These are phyloP conservation scores for Hanseniaspora gamundiae DNA, from an alignment of 1,139 yeast genomes.

Conservation along the genomic window DNA sequence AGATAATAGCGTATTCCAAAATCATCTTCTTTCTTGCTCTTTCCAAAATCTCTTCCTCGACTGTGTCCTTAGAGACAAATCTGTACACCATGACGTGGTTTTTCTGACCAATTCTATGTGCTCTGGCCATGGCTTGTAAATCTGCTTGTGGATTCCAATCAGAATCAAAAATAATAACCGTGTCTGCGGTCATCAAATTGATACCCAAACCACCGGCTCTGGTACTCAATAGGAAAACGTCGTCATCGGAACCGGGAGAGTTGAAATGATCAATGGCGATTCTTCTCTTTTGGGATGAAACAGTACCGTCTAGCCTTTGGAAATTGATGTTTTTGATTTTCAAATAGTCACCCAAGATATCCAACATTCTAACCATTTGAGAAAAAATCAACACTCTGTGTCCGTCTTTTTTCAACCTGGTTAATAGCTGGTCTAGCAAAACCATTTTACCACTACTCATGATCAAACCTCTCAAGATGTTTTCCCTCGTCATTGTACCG, in stretches of 20 bases:
- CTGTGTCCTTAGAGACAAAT: slow-evolving; percentile 92
- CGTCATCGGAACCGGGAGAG: slow-evolving; percentile 86
- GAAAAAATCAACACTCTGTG: slow-evolving; percentile 91
- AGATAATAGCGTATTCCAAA: slow-evolving; percentile 91
- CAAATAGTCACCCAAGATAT: slow-evolving; percentile 86
- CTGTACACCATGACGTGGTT: slow-evolving; percentile 95
- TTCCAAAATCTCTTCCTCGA: slow-evolving; percentile 93
- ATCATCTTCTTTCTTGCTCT: slow-evolving; percentile 97
- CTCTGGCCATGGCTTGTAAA: slow-evolving; percentile 98
- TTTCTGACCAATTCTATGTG: slow-evolving; percentile 97
- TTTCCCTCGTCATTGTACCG: slow-evolving; percentile 57
- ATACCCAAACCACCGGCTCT: slow-evolving; percentile 99
- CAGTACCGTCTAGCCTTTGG: slow-evolving; percentile 93
- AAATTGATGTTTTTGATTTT: slow-evolving; percentile 81
- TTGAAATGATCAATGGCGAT: slow-evolving; percentile 94
- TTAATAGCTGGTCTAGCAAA: slow-evolving; percentile 72
- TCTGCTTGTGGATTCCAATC: slow-evolving; percentile 99
- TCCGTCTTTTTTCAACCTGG: slow-evolving; percentile 80
- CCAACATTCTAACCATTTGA: slow-evolving; percentile 95
- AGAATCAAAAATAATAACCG: slow-evolving; percentile 92
- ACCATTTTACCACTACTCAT: slow-evolving; percentile 99
- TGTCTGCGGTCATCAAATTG: slow-evolving; percentile 96
- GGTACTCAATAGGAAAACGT: slow-evolving; percentile 80
- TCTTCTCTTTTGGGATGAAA: slow-evolving; percentile 87
- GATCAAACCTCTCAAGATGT: slow-evolving; percentile 74